phyloP scores from a whole-genome alignment of 192 early-diverging fungal genomes.

The Podila epicladia region DNA sequence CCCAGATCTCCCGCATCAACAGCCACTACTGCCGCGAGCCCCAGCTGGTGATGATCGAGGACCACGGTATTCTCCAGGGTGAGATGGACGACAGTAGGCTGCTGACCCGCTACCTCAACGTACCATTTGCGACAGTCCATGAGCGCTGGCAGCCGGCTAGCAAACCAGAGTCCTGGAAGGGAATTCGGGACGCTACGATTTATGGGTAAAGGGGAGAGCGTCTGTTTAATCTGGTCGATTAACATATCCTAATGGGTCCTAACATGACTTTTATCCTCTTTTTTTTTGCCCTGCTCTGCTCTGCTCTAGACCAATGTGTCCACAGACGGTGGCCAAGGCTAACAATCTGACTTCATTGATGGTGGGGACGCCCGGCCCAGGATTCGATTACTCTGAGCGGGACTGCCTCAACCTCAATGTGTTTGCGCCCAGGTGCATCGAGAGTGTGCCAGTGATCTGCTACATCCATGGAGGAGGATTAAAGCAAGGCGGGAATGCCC shows the following conservation, averaged over 20 bases:
- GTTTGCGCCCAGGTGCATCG: conserved; percentile 27
- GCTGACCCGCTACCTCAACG: conserved; percentile 37
- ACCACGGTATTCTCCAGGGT: conserved; percentile 30
- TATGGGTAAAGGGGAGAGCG: conserved; percentile 15
- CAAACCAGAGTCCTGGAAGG: conserved; percentile 27
- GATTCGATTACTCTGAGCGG: conserved; percentile 41
- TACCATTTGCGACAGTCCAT: conserved; percentile 35
- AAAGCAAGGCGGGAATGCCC: conserved; percentile 36
- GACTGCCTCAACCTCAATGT: conserved; percentile 45
- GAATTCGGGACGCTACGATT: conserved; percentile 42
- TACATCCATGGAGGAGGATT: conserved; percentile 42
- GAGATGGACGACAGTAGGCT: conserved; percentile 44
- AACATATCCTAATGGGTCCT: background rate
- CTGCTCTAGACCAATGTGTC: conserved; percentile 39
- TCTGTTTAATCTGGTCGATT: too few species aligned
- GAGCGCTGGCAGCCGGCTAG: conserved; percentile 14
- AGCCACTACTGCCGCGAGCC: conserved; percentile 36
- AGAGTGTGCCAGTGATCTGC: conserved; percentile 38
- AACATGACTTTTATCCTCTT: background rate
- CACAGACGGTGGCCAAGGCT: conserved; percentile 19
- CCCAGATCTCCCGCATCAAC: conserved; percentile 25
- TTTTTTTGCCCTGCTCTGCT: background rate
- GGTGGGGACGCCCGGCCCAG: conserved; percentile 36
- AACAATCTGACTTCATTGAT: conserved; percentile 35
- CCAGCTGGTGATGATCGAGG: conserved; percentile 39